Evolutionary conservation across 805 yeast species (phyloP).

Genomic region (Kazachstania kunashirensis): DNA sequence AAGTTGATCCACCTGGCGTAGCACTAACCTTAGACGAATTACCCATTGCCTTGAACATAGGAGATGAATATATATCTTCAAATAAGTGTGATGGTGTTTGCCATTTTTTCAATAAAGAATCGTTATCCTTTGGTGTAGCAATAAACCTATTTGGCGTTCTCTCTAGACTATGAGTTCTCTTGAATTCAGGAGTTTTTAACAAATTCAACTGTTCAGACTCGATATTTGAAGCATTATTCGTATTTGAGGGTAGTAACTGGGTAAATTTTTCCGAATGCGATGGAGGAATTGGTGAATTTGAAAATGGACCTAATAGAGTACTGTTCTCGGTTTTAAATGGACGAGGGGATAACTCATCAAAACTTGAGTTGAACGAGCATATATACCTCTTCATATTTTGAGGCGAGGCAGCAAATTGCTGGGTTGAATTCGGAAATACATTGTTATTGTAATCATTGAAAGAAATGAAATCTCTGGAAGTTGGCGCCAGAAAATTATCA

Average conservation of each 20-base stretch:
- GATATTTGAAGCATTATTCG: background rate
- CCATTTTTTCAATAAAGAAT: slow-evolving; percentile 21
- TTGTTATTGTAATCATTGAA: slow-evolving; percentile 2
- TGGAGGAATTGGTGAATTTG: background rate
- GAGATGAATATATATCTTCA: slow-evolving; percentile 28
- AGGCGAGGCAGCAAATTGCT: slow-evolving; percentile 12
- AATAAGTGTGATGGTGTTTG: slow-evolving; percentile 28
- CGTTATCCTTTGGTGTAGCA: slow-evolving; percentile 20
- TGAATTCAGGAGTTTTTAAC: slow-evolving; percentile 18
- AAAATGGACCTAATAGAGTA: slow-evolving; percentile 4
- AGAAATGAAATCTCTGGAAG: background rate
- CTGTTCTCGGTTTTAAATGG: background rate
- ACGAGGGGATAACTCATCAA: slow-evolving; percentile 25
- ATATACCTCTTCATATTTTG: slow-evolving; percentile 22
- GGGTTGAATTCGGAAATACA: background rate
- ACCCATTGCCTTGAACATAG: slow-evolving; percentile 21
- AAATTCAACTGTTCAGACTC: slow-evolving; percentile 4
- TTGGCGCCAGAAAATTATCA: background rate
- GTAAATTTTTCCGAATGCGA: slow-evolving; percentile 2
- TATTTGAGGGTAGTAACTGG: slow-evolving; percentile 1
- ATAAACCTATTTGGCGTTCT: slow-evolving; percentile 19
- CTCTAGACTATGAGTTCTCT: slow-evolving; percentile 11
- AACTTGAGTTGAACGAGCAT: slow-evolving; percentile 29
- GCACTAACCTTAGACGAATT: slow-evolving; percentile 10
- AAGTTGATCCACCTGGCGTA: slow-evolving; percentile 12